Evolutionary conservation across 345 rosid species (phyloP).

Genomic region (Eucalyptus sideroxylon): DNA sequence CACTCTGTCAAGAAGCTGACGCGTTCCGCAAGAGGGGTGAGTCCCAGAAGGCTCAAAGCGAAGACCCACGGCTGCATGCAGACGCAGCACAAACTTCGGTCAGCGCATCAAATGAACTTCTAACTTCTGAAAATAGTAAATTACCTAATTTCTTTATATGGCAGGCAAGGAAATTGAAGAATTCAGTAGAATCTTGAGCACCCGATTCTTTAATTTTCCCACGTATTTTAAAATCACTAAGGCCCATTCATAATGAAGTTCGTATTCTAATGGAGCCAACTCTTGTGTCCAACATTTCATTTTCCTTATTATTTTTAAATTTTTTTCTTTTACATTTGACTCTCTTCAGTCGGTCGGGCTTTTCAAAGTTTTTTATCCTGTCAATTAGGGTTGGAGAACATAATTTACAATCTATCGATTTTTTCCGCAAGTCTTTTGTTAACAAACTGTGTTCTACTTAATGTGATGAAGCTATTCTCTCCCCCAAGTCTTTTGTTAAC

Average conservation of each 20-base stretch:
- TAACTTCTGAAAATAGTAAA: not conserved
- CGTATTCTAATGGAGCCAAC: not conserved
- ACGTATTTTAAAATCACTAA: not conserved
- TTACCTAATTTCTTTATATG: not conserved
- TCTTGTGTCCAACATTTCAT: not conserved
- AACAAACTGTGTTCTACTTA: not conserved
- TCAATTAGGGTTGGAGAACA: not conserved
- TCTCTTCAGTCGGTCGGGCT: not conserved
- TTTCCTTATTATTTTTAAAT: not conserved
- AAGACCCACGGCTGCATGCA: constrained; percentile 72
- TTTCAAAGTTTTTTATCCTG: not conserved
- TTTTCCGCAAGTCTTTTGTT: not conserved
- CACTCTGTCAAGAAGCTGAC: constrained; percentile 96
- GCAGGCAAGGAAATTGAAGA: not conserved
- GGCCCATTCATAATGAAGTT: not conserved
- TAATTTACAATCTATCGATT: not conserved
- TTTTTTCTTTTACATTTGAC: not conserved
- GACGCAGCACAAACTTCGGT: not conserved
- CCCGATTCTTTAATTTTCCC: not conserved
- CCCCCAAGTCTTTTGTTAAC: too few species aligned
- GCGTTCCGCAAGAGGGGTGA: constrained; percentile 82
- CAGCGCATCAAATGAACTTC: not conserved
- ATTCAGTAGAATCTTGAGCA: not conserved
- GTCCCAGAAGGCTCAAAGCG: constrained; percentile 74
- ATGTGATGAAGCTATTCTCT: not conserved